Evolutionary conservation across 805 yeast species (phyloP), one percentile per base, ranked within the genome.

Genomic region (Candida chilensis): DNA sequence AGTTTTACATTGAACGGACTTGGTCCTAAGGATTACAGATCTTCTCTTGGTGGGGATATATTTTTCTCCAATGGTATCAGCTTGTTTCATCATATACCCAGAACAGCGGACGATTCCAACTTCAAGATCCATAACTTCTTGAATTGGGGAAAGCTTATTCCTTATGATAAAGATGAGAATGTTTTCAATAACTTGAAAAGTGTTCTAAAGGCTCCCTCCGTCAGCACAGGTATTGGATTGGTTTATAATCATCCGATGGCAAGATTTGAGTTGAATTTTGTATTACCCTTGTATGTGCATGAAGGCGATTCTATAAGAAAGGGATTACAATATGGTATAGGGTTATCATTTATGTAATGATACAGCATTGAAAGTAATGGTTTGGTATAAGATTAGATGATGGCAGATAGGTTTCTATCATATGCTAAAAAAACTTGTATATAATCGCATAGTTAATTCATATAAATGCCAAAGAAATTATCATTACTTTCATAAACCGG

Each of bases 241-340:
- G 50, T 71, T 20, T 73, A 64, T 44, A 64, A 65, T 31, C 77
- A 72, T 42, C 78, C 78, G 1, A 60, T 64, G 54, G 78, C 78
- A 0, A 50, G 78, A 31, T 70, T 73, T 36, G 79, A 73, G 47
- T 54, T 72, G 41, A 73, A 71, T 42, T 67, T 71, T 42, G 74
- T 64, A 3, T 41, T 73, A 16, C 79, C 79, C 0, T 34, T 72
- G 17, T 41, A 57, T 3, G 57, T 53, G 1, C 64, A 63, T 40
- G 52, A 53, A n/a, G 52, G 64, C 9, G 79, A 72, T 38, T 56
- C 54, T 17, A 39, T 59, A 5, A 44, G 78, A 30, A 71, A 67
- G 40, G 79, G 79, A 0, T 36, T 73, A 7, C 78, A 73, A 40
- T 72, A 70, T 47, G 79, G 79, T 8, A 67, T 73, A 27, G 79